A percentile compares a stretch with the other conserved stretches of the same genome.
Conservation (phyloP, 163 green algal species). For the Scenedesmus sp. region DNA sequence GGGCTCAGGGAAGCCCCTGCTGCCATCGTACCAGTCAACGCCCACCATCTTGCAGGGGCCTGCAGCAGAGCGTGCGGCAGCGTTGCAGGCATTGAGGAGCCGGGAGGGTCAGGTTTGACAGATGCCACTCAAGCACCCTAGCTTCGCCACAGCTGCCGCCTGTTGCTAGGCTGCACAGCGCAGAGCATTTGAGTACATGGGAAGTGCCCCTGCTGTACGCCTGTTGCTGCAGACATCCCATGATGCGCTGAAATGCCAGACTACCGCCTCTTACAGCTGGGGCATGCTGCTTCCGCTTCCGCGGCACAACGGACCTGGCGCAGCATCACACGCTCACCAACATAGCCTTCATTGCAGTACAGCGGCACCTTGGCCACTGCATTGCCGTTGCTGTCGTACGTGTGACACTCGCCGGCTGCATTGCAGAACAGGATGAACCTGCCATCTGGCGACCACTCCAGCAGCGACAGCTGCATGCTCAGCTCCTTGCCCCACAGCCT, state of each 20-base stretch:
- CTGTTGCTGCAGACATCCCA: background rate
- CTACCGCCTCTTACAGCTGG: background rate
- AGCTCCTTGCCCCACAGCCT: conserved; percentile 87
- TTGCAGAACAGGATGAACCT: conserved; percentile 85
- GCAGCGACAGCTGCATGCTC: conserved; percentile 75
- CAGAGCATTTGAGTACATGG: too few relatives aligned
- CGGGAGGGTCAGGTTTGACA: too few relatives aligned
- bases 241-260: background rate
- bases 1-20: conserved; percentile 73
- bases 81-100: background rate
- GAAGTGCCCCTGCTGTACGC: background rate
- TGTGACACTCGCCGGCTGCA: conserved; percentile 76
- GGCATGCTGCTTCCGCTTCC: background rate
- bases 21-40: conserved; percentile 63
- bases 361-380: conserved; percentile 79
- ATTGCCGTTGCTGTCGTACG: conserved; percentile 88
- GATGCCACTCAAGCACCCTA: too few relatives aligned
- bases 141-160: too few relatives aligned
- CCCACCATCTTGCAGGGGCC: conserved; percentile 21
- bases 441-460: conserved; percentile 85
- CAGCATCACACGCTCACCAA: conserved; percentile 46
- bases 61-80: background rate
- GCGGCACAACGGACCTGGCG: background rate
- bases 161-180: too few relatives aligned
- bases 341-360: conserved; percentile 77